Base-by-base conservation (phyloP, 352 stramenopile genomes). In the Albugo candida region DNA sequence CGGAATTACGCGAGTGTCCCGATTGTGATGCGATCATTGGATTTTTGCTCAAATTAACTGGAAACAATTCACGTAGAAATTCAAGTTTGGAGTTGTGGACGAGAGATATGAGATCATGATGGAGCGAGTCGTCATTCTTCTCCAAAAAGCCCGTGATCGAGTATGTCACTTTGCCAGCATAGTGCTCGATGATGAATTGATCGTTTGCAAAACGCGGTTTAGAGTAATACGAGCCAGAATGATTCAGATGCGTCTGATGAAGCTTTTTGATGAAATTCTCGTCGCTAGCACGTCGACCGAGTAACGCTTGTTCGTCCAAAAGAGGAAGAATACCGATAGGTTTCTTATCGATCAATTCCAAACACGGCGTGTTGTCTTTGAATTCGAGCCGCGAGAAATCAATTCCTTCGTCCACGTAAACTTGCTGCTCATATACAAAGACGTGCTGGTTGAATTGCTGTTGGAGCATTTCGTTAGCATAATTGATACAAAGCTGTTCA, bases 121-220 rank as follows among this genome's bases (percentile, higher is more conserved):
- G 83, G 11, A 98, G 61, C 47, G 88, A 96, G 58, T 98, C 94
- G 54, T 96, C 88, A 68, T 98, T 98, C 65, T 98, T 98, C 56
- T 98, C 93, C 18, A 98, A 67, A 54, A 98, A 98, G 19, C 87
- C 87, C 44, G 78, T 89, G 19, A 95, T 91, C 45, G 78, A 91
- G 68, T 99, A 99, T 27, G 85, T 87, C 17, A 98, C 92, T 52
- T 97, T 83, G 36, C 79, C 94, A 27, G 94, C 94, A 57, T 97
- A 98, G 59, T 98, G 94, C 47, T 96, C 60, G 48, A 98, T 91
- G 48, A 93, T 95, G 62, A 98, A 98, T 53, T 92, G 75, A 42
- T 95, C 83, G 12, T 81, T 81, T n/a, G 77, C 70, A 45, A 87
- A 86, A 27, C 80, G 75, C 43, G 73, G 76, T 61, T 91, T 84